Evolutionary conservation across 306 rosid genomes (phyloP), one percentile per base, ranked within the genome.

Genomic region (Clitoria ternatea): DNA sequence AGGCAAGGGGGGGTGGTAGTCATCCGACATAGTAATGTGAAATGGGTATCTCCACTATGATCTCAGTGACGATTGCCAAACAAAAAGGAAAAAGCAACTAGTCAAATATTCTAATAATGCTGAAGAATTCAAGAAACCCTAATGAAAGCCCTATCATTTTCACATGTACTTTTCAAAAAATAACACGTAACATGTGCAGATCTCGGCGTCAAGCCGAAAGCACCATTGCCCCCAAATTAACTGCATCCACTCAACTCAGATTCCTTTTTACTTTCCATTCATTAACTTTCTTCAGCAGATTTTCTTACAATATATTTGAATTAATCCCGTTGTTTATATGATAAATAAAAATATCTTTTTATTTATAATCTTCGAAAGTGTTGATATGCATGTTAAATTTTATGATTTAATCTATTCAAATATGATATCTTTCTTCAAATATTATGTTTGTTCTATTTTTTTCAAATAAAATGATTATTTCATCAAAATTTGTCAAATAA

Each of bases 121-220:
- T 45, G 26, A 54, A 54, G n/a, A n/a, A n/a, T n/a, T n/a, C n/a
- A n/a, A 10, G 68, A 44, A 62, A n/a, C 68, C 73, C 68, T 62
- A 62, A 77, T n/a, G 79, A 77, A 35, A 53, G 69, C 77, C 33
- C 47, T 43, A 78, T 70, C 67, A 78, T 71, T 70, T 44, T 5
- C 36, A n/a, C 24, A 13, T 4, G 67, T 70, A 62, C 73, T 70
- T 52, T 9, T 18, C 48, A 26, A 48, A 26, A 48, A 49, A 12
- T 11, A 45, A 15, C 47, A 37, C 48, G 61, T 32, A 5, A 61
- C 80, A 12, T 52, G 55, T 49, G 55, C 29, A 19, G 32, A 24
- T 24, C 60, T 23, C 4, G 60, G 20, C 50, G 15, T 0, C 43
- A 37, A 0, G 29, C 55, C 55, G 55, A 49, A 49, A 49, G 55